Evolutionary conservation across 441 rosid genomes (phyloP), one percentile per base, ranked within the genome.

Genomic region (Erodium chrysanthum): DNA sequence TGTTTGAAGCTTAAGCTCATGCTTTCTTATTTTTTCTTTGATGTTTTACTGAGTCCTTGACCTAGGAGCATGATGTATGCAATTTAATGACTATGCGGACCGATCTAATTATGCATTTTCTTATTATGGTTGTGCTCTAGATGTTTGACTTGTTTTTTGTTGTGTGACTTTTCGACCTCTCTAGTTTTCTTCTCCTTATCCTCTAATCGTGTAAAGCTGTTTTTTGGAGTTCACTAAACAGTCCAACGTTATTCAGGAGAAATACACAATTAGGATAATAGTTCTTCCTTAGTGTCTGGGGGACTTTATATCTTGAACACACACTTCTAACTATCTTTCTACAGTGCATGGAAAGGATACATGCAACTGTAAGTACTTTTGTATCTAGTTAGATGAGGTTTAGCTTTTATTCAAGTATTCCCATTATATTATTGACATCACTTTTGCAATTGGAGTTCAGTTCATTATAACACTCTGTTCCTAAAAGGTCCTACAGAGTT

Each of bases 1-100:
- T 69, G 64, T 72, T 66, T 15, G 74, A 42, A 42, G 48, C 48
- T 33, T 60, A 74, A 64, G 70, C 40, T 66, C 9, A 21, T 52
- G 67, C 18, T 56, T 29, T 70, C 14, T 46, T 27, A 46, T 33
- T 62, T 29, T 31, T 12, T 67, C 18, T 61, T 23, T 80, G 11
- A 40, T 40, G 42, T n/a, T 69, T 2, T 22, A 64, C 27, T 9
- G 23, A 29, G 5, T 70, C 12, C 21, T 40, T 1, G 54, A 18
- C 35, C 25, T 14, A 58, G n/a, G 52, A 68, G 35, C 12, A 12
- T 37, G 54, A 25, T 59, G 33, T 23, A 20, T 58, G 52, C 54
- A 59, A 15, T 48, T 48, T 14, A 7, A 15, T 48, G 56, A 48
- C 15, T n/a, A 35, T 35, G 40, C 29, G 1, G 29, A 27, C 29